Evolutionary conservation across 148 eudicot species (phyloP).

Genomic region (Drosera capensis): DNA sequence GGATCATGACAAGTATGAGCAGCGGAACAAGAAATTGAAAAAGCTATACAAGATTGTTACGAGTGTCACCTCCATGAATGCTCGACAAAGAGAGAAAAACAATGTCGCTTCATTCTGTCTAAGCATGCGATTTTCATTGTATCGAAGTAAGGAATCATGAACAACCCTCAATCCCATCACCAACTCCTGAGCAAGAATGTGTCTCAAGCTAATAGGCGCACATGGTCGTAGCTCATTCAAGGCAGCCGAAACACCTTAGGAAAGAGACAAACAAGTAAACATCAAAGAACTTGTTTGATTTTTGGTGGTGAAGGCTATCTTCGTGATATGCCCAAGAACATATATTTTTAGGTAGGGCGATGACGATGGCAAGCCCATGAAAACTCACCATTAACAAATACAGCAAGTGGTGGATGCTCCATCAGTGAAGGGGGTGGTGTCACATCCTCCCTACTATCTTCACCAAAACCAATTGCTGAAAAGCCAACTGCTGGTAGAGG

Average conservation of each 20-base stretch:
- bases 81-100: slow-evolving; percentile 86
- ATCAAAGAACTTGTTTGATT: no score
- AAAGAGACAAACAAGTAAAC: slow-evolving; percentile 2
- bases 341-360: no score
- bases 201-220: slow-evolving; percentile 86
- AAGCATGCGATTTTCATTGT: slow-evolving; percentile 72
- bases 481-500: slow-evolving; percentile 83
- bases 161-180: slow-evolving; percentile 72
- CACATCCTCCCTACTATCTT: slow-evolving; percentile 69
- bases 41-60: background rate
- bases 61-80: slow-evolving; percentile 65
- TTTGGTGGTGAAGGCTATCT: no score
- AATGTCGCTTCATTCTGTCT: slow-evolving; percentile 72
- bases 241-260: slow-evolving; percentile 80
- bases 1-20: background rate
- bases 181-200: slow-evolving; percentile 82
- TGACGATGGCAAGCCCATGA: no score
- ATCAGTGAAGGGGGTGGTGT: slow-evolving; percentile 80
- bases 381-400: slow-evolving; percentile 79
- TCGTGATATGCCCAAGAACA: no score
- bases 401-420: slow-evolving; percentile 99
- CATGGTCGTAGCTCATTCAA: slow-evolving; percentile 97
- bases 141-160: slow-evolving; percentile 72
- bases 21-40: background rate
- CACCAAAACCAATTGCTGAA: slow-evolving; percentile 46